phyloP scores from a whole-genome alignment of 164 flowering plant species.

The Berberis vulgaris region DNA sequence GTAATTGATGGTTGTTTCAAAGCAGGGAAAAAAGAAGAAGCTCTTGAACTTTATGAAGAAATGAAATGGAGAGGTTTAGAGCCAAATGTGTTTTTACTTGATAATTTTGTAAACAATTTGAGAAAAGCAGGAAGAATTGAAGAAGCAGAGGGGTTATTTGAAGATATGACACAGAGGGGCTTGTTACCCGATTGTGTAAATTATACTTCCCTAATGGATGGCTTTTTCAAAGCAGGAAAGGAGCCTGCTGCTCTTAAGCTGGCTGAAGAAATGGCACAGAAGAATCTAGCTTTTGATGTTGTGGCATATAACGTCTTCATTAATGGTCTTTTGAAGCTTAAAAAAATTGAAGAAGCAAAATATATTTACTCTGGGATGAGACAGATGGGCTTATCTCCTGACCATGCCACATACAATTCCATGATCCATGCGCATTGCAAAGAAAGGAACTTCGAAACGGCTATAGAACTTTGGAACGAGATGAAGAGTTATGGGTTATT shows the following conservation, averaged over 20 bases:
- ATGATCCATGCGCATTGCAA: conserved; percentile 58
- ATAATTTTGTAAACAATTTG: conserved; percentile 58
- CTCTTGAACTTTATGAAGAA: conserved; percentile 46
- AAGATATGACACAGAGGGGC: conserved; percentile 45
- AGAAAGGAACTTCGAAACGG: conserved; percentile 48
- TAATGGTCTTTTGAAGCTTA: conserved; percentile 55
- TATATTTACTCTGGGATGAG: conserved; percentile 43
- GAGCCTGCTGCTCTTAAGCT: conserved; percentile 51
- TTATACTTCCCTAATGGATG: conserved; percentile 84
- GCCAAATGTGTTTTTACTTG: conserved; percentile 47
- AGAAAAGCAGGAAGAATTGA: conserved; percentile 56
- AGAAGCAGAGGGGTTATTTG: conserved; percentile 45
- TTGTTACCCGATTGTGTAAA: conserved; percentile 59
- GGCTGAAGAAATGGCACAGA: conserved; percentile 60
- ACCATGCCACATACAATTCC: conserved; percentile 54
- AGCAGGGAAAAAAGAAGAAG: conserved; percentile 52
- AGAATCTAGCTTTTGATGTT: conserved; percentile 47
- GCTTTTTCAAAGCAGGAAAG: conserved; percentile 61
- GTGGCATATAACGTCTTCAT: conserved; percentile 67
- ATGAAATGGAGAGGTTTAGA: conserved; percentile 47
- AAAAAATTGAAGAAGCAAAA: conserved; percentile 37
- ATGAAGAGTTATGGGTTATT: conserved; percentile 42
- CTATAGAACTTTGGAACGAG: conserved; percentile 48
- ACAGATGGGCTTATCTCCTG: conserved; percentile 52
- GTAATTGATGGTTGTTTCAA: conserved; percentile 66